Base-by-base conservation (phyloP, 305 asterid species). In the Fraxinus albicans region DNA sequence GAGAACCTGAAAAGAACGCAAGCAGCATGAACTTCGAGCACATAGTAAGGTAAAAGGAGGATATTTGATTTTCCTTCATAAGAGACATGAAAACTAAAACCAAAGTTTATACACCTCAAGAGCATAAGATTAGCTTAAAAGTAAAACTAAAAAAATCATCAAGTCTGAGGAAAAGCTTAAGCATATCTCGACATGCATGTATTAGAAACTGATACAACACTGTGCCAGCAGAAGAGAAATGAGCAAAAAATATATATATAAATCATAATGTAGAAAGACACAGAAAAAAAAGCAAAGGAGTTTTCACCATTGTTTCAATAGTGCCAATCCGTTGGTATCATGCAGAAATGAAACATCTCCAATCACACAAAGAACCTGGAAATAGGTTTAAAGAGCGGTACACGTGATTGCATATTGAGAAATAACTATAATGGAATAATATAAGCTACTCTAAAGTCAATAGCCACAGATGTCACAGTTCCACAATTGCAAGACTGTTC, bases 331-430 rank as follows among this genome's bases (percentile, higher is more conserved):
- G 84, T 97, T 97, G 78, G 99, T 94, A 87, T 97, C 99, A 84
- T 97, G 97, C 88, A 97, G 90, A 87, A 97, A 94, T 65, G 99
- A 97, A 89, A 95, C 90, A 87, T 95, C 99, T 80, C 99, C 99
- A 73, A 95, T 88, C 82, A 94, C 91, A 83, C 93, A 89, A 79
- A 97, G 92, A 67, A 97, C 98, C 99, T 95, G 88, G 83, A 82
- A 10, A 80, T 76, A 73, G 53, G 27, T 34, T 17, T 17, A 72
- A n/a, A 79, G 34, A n/a, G 72, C 50, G 36, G 73, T 67, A 40
- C 38, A 38, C 21, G 21, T 7, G 47, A 73, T 9, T 77, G 69
- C 60, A 50, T 82, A 65, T 17, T 9, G 74, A 47, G 53, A 38
- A 78, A 44, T 67, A 55, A 42, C 35, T 69, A 65, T 35, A 33